phyloP scores from a whole-genome alignment of 176 grass and related monocot genomes.

The Avena sativa region DNA sequence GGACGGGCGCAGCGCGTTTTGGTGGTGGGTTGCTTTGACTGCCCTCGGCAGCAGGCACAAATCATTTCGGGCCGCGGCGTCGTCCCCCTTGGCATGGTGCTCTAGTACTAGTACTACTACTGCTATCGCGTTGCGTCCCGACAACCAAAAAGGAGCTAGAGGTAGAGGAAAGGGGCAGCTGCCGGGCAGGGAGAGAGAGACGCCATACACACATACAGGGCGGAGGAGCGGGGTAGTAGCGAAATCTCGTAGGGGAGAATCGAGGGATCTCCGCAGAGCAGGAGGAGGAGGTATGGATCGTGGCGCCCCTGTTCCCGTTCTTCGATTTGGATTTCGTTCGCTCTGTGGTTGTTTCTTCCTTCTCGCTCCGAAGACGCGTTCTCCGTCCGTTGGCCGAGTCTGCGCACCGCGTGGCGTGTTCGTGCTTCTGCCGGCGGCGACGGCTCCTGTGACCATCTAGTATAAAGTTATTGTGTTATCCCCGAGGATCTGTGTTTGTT shows the following conservation, averaged over 20 bases:
- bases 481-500: constrained; percentile 37
- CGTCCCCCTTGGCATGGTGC: constrained; percentile 23
- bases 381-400: background rate
- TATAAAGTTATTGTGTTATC: too few relatives aligned
- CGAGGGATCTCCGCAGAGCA: background rate
- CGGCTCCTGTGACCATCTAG: background rate
- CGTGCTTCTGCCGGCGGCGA: background rate
- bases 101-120: background rate
- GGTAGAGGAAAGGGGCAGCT: constrained; percentile 5
- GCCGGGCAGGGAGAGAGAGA: background rate
- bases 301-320: background rate
- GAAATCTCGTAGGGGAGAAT: background rate
- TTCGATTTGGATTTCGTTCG: constrained; percentile 19
- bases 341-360: background rate
- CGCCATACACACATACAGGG: too few relatives aligned
- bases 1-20: background rate
- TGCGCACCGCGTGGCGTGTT: background rate
- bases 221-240: too few relatives aligned
- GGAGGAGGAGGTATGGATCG: constrained; percentile 45
- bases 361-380: background rate
- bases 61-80: constrained; percentile 58
- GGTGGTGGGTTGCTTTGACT: constrained; percentile 58
- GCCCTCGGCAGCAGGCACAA: constrained; percentile 46
- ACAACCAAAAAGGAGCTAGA: constrained; percentile 45
- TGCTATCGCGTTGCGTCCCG: constrained; percentile 49